Evolutionary conservation across 2,329 filamentous ascomycete genomes (phyloP).

Genomic region (Chalara sp.): DNA sequence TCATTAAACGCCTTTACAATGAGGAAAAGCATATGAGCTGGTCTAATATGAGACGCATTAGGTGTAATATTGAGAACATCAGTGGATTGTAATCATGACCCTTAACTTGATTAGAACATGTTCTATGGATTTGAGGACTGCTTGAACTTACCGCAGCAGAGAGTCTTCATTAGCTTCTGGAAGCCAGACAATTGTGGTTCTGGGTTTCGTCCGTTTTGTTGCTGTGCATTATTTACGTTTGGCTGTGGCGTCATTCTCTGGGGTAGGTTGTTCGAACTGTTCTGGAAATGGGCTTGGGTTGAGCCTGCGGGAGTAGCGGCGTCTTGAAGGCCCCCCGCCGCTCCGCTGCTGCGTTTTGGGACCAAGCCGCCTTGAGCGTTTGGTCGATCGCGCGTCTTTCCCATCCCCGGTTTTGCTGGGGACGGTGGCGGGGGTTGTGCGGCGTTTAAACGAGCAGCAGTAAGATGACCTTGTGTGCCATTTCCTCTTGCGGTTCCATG

Average conservation of each 20-base stretch:
- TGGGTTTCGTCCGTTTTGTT: conserved; percentile 46
- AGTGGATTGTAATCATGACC: too few relatives aligned
- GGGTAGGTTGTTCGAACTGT: conserved; percentile 82
- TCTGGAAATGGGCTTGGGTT: conserved; percentile 94
- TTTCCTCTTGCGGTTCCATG: conserved; percentile 64
- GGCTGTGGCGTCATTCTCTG: conserved; percentile 54
- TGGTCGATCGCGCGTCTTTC: conserved; percentile 67
- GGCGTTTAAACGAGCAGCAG: conserved; percentile 87
- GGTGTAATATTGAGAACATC: too few relatives aligned
- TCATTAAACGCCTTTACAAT: too few relatives aligned
- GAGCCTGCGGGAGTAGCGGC: conserved; percentile 80
- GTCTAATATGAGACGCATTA: too few relatives aligned
- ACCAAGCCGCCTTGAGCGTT: conserved; percentile 68
- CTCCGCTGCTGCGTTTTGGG: conserved; percentile 70
- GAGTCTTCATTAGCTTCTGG: conserved; percentile 86
- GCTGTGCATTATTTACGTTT: conserved; percentile 40
- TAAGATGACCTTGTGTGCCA: conserved; percentile 54
- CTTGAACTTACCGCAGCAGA: conserved; percentile 72
- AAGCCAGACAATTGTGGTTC: conserved; percentile 75
- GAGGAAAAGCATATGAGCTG: too few relatives aligned
- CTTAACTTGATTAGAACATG: too few relatives aligned
- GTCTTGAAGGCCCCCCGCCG: conserved; percentile 63
- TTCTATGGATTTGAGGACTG: too few relatives aligned
- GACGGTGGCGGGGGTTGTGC: conserved; percentile 84
- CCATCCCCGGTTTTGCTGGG: conserved; percentile 70